Evolutionary conservation across 345 rosid species (phyloP), one percentile per base, ranked within the genome.

Genomic region (Populus alba): DNA sequence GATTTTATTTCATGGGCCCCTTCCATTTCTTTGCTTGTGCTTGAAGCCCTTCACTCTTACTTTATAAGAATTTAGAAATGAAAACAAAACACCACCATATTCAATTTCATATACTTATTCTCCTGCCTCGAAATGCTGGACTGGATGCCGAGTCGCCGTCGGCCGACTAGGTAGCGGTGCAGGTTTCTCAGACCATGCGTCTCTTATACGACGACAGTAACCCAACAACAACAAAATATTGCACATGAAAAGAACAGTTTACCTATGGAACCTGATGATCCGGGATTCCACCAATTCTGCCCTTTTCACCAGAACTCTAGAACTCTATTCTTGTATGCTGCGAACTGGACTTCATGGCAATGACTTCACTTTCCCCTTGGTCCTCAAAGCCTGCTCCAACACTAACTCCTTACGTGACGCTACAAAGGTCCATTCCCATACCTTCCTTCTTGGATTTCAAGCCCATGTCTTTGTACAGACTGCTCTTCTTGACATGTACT

Each of bases 401-500:
- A 27, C 39, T 43, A 59, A 55, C 70, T 75, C 85, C 25, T 15
- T 78, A 66, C 72, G 39, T 39, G 17, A 53, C 49, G 82, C 82
- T 5, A 43, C 65, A n/a, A 41, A 3, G 23, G 20, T 82, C 12
- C 85, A 82, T 23, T 75, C 79, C 41, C 77, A 70, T 9, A 70
- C 70, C 7, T 23, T 65, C 23, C 76, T 45, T 39, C 37, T 75
- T 20, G 85, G 85, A 20, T 82, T 82, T 71, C 79, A 75, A 17
- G 20, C 57, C 5, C 68, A 82, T 25, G 29, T 41, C 10, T 78
- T 74, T 22, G 85, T 82, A 15, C 79, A 75, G 29, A 78, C 85
- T 6, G 49, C 77, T 66, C 79, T 82, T 23, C 25, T 82, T 8
- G 74, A 82, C 45, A 82, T 78, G 85, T 82, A 78, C 71, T 82